Base-by-base conservation (phyloP, 768 basidiomycete species). In the Lentinula guzmanii region DNA sequence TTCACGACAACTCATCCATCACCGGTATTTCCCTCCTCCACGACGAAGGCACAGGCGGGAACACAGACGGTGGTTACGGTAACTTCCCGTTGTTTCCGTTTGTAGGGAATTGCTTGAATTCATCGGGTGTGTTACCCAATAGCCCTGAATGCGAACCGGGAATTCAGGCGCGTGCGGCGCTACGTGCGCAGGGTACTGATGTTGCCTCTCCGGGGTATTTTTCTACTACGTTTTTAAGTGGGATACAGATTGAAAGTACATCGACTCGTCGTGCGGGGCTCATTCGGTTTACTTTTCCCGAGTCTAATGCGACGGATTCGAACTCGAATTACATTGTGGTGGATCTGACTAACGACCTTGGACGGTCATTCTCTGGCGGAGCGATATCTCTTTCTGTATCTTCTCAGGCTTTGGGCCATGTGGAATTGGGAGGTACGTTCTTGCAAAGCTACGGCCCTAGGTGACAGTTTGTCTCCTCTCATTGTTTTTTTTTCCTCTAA, bases 231-330 rank as follows among this genome's bases (percentile, higher is more conserved):
- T 80, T 82, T 54, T 68, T 72, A 21, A 80, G 81, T 61, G 71
- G 71, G 4, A 80, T 81, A 37, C 72, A 79, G 63, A 76, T 82
- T 57, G 85, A 87, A 66, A 74, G 84, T 2, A 86, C 85, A 1
- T 83, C 83, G 0, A 86, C 84, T 2, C 77, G 86, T 34, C 78
- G 84, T 46, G 79, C 84, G 13, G 84, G 82, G 0, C 70, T 86
- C 31, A 85, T 86, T 64, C 78, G 82, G 0, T 87, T 86, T 67
- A 85, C 83, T 5, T 87, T 80, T 67, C 84, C 80, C 11, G 67
- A 69, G 35, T 60, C 48, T 41, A 68, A 70, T 10, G 74, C 75
- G 35, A 77, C 76, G 1, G 84, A 80, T 64, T 77, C 37, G 13
- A 39, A 13, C 13, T 39, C 37, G 37, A 39, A 39, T 39, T 77